Base-by-base conservation (phyloP, 106 monocot species). In the Allium sativum region DNA sequence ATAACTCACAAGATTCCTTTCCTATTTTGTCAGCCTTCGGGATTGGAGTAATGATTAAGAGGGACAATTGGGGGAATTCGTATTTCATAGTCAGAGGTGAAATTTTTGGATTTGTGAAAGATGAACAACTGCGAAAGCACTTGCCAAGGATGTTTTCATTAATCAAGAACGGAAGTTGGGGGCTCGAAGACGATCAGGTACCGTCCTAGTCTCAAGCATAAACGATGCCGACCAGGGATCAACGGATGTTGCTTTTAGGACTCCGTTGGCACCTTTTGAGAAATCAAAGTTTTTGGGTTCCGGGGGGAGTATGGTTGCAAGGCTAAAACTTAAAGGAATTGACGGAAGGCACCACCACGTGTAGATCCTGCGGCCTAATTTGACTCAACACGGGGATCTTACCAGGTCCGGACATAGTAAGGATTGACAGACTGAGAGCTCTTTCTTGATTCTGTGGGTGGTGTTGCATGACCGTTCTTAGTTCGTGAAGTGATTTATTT, bases 151-250 rank as follows among this genome's bases (percentile, higher is more conserved):
- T 58, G 68, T 68, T 86, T 81, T 81, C 81, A 86, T 86, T 86
- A 75, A 86, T 81, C 85, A 81, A 81, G 85, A 81, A 86, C 75
- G 81, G 81, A 81, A 86, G 85, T 86, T 86, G 81, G 85, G 85
- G 85, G 85, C 77, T 86, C 81, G 79, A 85, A 85, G 85, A 85
- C 77, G 85, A 85, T 85, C 72, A 85, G 85, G 81, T 85, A 85
- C 80, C 80, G 74, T 85, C 84, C 80, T 85, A 85, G 84, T 85
- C 84, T 80, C 84, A 79, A 79, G 79, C 79, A 84, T 79, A 84
- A 84, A 84, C 76, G 78, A 84, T 81, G 81, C 76, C 76, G 76
- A 81, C 76, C 31, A 31, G 31, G 31, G 31, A 31, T 31, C 31
- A 31, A 31, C 31, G 53, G 69, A 79, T 79, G 79, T 70, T 79